Percentiles rank a stretch among this genome's conserved stretches.
phyloP scores from a whole-genome alignment of 1,284 basidiomycete species.

The Abortiporus biennis region DNA sequence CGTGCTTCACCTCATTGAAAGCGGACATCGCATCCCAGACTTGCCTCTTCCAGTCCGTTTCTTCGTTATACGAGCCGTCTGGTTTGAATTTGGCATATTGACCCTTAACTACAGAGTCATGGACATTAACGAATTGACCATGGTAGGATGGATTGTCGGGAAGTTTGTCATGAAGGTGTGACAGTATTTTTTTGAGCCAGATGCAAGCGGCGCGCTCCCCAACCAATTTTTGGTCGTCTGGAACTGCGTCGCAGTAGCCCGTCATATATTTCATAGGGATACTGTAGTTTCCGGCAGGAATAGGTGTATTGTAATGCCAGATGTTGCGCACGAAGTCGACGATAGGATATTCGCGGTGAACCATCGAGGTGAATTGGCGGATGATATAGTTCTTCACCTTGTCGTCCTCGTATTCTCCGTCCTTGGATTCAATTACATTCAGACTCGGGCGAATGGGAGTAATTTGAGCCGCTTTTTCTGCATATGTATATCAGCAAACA shows the following conservation, averaged over 20 bases:
- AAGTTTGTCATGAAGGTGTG: background rate
- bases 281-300: background rate
- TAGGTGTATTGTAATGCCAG: conserved; percentile 2
- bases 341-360: conserved; percentile 1
- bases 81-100: conserved; percentile 4
- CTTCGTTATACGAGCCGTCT: too few relatives aligned
- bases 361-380: background rate
- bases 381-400: conserved; percentile 1
- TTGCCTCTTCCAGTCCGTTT: too few relatives aligned
- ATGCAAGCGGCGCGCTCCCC: background rate
- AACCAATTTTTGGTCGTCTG: background rate
- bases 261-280: background rate
- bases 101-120: background rate
- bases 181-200: background rate
- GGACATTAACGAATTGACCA: background rate
- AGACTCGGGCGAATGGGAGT: background rate
- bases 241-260: background rate
- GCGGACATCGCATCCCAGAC: too few relatives aligned
- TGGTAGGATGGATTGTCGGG: background rate
- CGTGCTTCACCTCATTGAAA: too few relatives aligned
- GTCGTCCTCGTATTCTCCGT: background rate
- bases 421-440: background rate
- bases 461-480: background rate
- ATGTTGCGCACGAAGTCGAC: conserved; percentile 2
- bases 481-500: background rate